Conservation (phyloP, 331 rosid species). For the Erythrophleum ivorense region DNA sequence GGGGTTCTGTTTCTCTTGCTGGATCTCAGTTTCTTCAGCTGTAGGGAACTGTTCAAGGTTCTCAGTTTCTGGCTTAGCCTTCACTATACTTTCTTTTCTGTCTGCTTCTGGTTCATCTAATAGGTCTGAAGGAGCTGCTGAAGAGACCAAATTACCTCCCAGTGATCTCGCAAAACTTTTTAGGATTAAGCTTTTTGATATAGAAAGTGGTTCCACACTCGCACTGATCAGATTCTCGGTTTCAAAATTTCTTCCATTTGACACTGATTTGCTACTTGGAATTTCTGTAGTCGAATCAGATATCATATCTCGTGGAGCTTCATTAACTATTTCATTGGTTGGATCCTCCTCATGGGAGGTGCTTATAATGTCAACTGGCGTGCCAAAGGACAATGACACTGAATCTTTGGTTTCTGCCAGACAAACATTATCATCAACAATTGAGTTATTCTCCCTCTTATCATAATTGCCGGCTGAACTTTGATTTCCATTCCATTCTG, state of each 20-base stretch:
- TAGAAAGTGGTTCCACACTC: conserved; percentile 37
- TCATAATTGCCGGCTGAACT: conserved; percentile 33
- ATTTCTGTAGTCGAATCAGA: conserved; percentile 41
- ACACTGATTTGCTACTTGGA: conserved; percentile 35
- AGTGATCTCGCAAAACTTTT: conserved; percentile 46
- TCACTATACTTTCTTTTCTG: conserved; percentile 40
- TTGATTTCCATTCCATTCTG: conserved; percentile 40
- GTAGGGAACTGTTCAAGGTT: conserved; percentile 33
- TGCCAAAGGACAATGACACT: conserved; percentile 37
- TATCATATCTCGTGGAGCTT: conserved; percentile 38
- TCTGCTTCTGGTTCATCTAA: conserved; percentile 39
- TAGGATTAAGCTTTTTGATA: conserved; percentile 44
- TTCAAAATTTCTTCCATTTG: conserved; percentile 36
- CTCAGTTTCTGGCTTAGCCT: conserved; percentile 29
- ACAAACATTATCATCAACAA: conserved; percentile 14
- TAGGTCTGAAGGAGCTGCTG: conserved; percentile 43
- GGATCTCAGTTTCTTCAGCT: conserved; percentile 40
- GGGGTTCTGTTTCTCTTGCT: conserved; percentile 54
- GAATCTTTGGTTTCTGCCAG: conserved; percentile 44
- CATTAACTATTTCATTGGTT: conserved; percentile 41
- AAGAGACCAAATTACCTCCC: conserved; percentile 45
- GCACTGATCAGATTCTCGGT: conserved; percentile 32
- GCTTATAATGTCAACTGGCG: conserved; percentile 41
- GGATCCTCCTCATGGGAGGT: conserved; percentile 46
- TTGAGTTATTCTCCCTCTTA: conserved; percentile 30